Percentiles rank a stretch among this genome's conserved stretches.
phyloP scores from a whole-genome alignment of 345 rosid species.

The Eutrema yunnanense region DNA sequence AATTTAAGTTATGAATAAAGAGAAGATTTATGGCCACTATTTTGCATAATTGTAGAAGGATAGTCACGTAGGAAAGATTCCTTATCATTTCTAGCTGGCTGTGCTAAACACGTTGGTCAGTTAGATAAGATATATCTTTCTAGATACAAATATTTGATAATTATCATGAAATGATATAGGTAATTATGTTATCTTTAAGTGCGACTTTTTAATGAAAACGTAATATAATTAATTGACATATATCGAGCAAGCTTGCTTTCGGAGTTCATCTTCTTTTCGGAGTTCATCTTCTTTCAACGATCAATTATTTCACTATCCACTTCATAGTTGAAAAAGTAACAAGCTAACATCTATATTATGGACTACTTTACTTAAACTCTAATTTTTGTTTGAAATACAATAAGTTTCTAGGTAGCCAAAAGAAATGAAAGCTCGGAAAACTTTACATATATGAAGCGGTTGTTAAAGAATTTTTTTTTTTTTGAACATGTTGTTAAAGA shows the following conservation, averaged over 20 bases:
- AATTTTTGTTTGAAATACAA: background rate
- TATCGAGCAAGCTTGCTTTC: background rate
- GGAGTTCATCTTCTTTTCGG: background rate
- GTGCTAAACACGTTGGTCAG: background rate
- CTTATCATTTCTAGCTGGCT: conserved; percentile 8
- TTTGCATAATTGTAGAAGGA: background rate
- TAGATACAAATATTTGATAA: background rate
- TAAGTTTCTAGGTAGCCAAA: background rate
- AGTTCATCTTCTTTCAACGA: background rate
- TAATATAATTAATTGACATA: background rate
- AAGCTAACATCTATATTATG: background rate
- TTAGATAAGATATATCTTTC: conserved; percentile 3
- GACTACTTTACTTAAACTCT: background rate
- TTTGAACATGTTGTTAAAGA: background rate
- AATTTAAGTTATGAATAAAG: too few species aligned
- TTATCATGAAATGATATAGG: background rate
- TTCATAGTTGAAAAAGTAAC: background rate
- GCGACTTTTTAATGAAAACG: background rate
- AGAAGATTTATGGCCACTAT: background rate
- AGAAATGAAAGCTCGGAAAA: background rate
- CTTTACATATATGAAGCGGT: background rate
- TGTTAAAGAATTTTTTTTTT: background rate
- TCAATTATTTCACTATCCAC: background rate
- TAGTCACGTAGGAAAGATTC: background rate
- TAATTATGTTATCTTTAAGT: background rate